Evolutionary conservation across 2,329 filamentous ascomycete species (phyloP).

Genomic region (Zasmidium cellare): DNA sequence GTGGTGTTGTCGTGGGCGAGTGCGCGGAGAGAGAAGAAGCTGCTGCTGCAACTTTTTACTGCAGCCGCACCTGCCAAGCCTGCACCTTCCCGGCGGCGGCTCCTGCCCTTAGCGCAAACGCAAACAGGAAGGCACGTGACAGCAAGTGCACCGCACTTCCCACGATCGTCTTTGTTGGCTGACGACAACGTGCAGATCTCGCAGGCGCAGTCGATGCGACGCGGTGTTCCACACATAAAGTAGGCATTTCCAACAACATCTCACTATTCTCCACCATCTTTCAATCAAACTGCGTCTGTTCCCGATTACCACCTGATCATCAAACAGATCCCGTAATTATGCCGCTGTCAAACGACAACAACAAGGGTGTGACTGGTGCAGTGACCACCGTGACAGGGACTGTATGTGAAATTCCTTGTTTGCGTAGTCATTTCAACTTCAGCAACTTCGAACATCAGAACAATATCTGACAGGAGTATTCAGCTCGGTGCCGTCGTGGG

Average conservation of each 20-base stretch:
- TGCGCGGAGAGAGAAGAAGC: constrained; percentile 6
- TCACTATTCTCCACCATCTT: background rate
- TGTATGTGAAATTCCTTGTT: constrained; percentile 14
- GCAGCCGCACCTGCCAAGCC: background rate
- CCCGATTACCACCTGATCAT: background rate
- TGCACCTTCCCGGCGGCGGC: constrained; percentile 2
- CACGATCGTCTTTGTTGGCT: background rate
- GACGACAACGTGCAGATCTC: background rate
- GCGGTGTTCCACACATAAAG: background rate
- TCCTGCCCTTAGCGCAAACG: background rate
- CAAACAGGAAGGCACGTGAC: background rate
- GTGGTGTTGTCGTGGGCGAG: constrained; percentile 8
- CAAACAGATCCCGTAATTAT: background rate
- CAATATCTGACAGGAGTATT: no score
- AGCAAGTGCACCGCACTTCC: no score
- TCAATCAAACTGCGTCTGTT: no score
- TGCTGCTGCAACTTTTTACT: background rate
- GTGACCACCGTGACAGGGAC: constrained; percentile 32
- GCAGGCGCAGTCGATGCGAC: background rate
- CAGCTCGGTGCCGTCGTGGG: constrained; percentile 52
- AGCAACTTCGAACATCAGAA: no score
- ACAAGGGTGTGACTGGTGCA: constrained; percentile 27
- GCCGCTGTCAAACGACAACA: constrained; percentile 16
- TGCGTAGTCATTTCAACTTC: no score
- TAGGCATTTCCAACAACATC: background rate